Evolutionary conservation across 2,329 filamentous ascomycete genomes (phyloP), one percentile per base, ranked within the genome.

Genomic region (Rhinocladiella similis): DNA sequence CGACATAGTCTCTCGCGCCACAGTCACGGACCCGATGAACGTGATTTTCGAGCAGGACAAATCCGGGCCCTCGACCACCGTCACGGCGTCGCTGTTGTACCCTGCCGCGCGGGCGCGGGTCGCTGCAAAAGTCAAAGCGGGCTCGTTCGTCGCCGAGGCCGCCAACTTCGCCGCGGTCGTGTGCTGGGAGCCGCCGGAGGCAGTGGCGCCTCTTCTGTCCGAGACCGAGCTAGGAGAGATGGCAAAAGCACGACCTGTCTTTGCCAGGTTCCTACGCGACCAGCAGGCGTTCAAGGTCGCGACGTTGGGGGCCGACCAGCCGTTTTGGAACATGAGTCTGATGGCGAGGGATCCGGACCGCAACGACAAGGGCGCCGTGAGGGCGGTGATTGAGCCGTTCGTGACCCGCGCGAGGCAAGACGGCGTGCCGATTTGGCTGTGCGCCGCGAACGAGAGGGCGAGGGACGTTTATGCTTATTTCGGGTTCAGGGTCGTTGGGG

Each of bases 401-500:
- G 48, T 65, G 35, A 38, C 46, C 18, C 38, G 50, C 38, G 61
- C 59, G 3, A 59, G 49, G 16, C 18, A 50, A 13, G 59, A 63
- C 14, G 45, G 25, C 10, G 20, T 62, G 46, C 59, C 63, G 10
- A 38, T 65, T 1, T 64, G 62, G 62, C 45, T 65, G 12, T 52
- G 59, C 18, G 58, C 61, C 2, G 60, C 45, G 12, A 61, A 61
- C 47, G 14, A 43, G 42, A 41, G 58, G 39, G 63, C 63, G 5
- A 54, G 58, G 39, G 60, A 64, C 48, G 53, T 65, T 14, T 65
- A 65, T 53, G 48, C 33, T 35, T 59, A 62, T 48, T 62, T 61
- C 38, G 63, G 63, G 3, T 65, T 64, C 48, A 16, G 58, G n/a
- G 50, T 61, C 12, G 57, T 63, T 4, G 39, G 48, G 19, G 42